A percentile compares a stretch with the other conserved stretches of the same genome.
Evolutionary conservation across 169 alveolate genomes (phyloP).

Genomic region (Pseudocohnilembus persalinus): DNA sequence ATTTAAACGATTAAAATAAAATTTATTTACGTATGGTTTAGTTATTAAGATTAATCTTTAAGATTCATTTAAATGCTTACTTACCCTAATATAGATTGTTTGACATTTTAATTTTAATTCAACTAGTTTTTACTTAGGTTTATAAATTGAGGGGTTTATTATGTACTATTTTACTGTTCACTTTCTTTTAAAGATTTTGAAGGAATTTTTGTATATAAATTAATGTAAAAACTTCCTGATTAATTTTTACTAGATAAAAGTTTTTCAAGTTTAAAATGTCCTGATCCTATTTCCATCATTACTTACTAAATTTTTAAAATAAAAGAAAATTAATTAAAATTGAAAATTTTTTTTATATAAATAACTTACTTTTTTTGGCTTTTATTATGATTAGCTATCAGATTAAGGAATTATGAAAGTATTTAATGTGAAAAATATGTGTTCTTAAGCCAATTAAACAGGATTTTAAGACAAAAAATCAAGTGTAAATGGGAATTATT

Average conservation of each 20-base stretch:
- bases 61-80: too few species aligned
- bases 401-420: not conserved
- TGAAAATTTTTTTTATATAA: too few species aligned
- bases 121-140: too few species aligned
- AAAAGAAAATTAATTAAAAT: too few species aligned
- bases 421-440: not conserved
- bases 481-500: not conserved
- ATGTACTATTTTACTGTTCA: not conserved
- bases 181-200: too few species aligned
- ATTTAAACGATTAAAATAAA: too few species aligned
- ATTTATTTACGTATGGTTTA: too few species aligned
- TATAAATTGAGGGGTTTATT: not conserved
- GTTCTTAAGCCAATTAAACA: not conserved
- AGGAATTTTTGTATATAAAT: not conserved
- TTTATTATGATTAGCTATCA: too few species aligned
- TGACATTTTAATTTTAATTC: too few species aligned
- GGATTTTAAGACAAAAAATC: not conserved
- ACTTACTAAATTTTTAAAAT: not conserved
- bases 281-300: not conserved
- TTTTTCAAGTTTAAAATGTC: not conserved
- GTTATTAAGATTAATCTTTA: too few species aligned
- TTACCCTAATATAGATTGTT: too few species aligned
- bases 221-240: not conserved
- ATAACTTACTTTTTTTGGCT: too few species aligned
- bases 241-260: not conserved